Conservation (phyloP, 305 asterid species). For the Fraxinus velutina region DNA sequence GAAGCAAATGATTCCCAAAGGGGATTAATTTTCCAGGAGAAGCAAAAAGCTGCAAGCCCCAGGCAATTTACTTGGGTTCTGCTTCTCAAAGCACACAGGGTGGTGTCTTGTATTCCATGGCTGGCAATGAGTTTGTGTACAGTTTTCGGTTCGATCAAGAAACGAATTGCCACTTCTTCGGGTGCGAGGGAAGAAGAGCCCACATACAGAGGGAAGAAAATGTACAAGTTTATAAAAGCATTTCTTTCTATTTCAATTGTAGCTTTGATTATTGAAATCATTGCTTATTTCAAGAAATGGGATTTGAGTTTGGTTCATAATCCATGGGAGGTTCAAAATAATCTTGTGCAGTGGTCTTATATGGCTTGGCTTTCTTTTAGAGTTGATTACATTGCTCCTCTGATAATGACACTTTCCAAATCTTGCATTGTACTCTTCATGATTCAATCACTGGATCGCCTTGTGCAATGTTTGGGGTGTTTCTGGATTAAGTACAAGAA, state of each 20-base stretch:
- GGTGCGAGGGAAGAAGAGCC: slow-evolving; percentile 68
- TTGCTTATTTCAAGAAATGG: slow-evolving; percentile 77
- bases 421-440: slow-evolving; percentile 81
- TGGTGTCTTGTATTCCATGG: slow-evolving; percentile 58
- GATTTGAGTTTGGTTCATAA: slow-evolving; percentile 50
- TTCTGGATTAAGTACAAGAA: slow-evolving; percentile 73
- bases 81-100: slow-evolving; percentile 58
- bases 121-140: slow-evolving; percentile 32
- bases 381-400: slow-evolving; percentile 69
- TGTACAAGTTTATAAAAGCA: slow-evolving; percentile 65
- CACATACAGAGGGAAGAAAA: slow-evolving; percentile 47
- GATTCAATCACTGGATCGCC: slow-evolving; percentile 74
- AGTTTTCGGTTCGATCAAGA: slow-evolving; percentile 48
- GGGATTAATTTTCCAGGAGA: slow-evolving; percentile 43
- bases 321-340: slow-evolving; percentile 68
- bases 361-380: slow-evolving; percentile 76
- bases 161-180: slow-evolving; percentile 60
- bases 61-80: slow-evolving; percentile 67
- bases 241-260: slow-evolving; percentile 68
- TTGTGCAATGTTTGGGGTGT: slow-evolving; percentile 69
- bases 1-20: slow-evolving; percentile 39
- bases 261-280: slow-evolving; percentile 56
- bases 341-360: slow-evolving; percentile 59
- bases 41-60: slow-evolving; percentile 59
- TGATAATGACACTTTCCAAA: slow-evolving; percentile 50